Evolutionary conservation across 208 protist genomes (phyloP), one percentile per base, ranked within the genome.

Genomic region (Trypanosoma theileri): DNA sequence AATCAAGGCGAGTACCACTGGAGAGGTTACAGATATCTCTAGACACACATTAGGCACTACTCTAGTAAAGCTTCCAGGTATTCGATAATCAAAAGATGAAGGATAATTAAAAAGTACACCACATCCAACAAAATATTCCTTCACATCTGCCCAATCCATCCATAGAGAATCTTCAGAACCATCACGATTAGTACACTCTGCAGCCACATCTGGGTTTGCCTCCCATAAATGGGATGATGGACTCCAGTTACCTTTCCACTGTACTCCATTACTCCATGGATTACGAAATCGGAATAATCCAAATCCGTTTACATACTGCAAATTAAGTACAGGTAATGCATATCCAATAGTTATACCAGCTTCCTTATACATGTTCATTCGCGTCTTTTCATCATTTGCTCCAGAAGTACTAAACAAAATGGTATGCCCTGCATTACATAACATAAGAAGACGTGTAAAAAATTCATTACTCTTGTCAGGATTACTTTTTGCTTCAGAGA

Each of bases 221-320:
- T 71, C 59, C 86, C 86, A 92, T 62, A 75, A 41, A 59, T 57
- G 56, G 21, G 76, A 81, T 46, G 65, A 52, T 40, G 62, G 71
- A 14, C 73, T 59, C 86, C 86, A 92, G 19, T 70, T 67, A 22
- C 82, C 81, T 35, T 77, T 77, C 84, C 86, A 92, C 64, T 84
- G 67, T 21, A 59, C 75, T 4, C 52, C 79, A 35, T 75, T 61
- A 17, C 77, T 71, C 81, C 81, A 90, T 45, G 86, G 84, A 51
- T 91, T 87, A 24, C 85, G 81, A 44, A 91, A 22, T 42, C 64
- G 62, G 53, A 91, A 62, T 58, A 88, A 73, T 10, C 66, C 64
- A 48, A 70, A 55, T n/a, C 60, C 45, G 9, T 54, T 63, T 22
- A 69, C 50, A 46, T 59, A 41, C 22, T 53, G 10, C 3, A 79